Percentiles rank a stretch among this genome's conserved stretches.
Evolutionary conservation across 768 basidiomycete species (phyloP).

Genomic region (Cystobasidium tubakii): DNA sequence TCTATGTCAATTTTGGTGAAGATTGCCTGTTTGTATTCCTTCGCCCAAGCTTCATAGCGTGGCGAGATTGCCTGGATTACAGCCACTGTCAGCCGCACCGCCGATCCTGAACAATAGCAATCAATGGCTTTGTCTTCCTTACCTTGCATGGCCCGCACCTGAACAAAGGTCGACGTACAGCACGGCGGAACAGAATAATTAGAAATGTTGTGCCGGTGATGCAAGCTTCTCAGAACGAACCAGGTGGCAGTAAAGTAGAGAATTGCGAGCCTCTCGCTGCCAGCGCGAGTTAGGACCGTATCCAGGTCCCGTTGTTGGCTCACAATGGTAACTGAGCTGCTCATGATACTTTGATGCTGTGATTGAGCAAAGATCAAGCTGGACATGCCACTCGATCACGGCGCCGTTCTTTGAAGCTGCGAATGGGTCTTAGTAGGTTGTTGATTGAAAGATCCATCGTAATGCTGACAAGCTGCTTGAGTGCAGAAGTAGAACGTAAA

Average conservation of each 20-base stretch:
- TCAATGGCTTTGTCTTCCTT: background rate
- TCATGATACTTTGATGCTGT: background rate
- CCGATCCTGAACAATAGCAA: too few species aligned
- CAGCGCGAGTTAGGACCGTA: background rate
- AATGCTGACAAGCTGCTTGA: too few species aligned
- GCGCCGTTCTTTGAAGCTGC: too few species aligned
- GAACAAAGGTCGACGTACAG: background rate
- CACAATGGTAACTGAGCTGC: background rate
- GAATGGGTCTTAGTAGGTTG: too few species aligned
- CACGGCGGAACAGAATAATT: background rate
- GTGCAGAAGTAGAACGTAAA: too few species aligned
- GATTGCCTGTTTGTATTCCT: constrained; percentile 24
- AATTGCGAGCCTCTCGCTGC: constrained; percentile 4
- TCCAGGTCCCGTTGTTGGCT: constrained; percentile 17
- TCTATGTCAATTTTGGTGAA: constrained; percentile 68
- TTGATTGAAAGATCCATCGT: too few species aligned
- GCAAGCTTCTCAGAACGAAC: background rate
- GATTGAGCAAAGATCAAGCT: background rate
- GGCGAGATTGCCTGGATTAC: constrained; percentile 38
- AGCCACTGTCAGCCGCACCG: background rate
- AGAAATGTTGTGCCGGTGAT: background rate
- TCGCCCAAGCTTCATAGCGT: constrained; percentile 32
- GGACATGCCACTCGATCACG: too few species aligned
- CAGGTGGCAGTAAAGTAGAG: constrained; percentile 34
- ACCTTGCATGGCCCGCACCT: constrained; percentile 44